A percentile compares a stretch with the other conserved stretches of the same genome.
phyloP scores from a whole-genome alignment of 2,329 filamentous ascomycete species.

The Dothideomycetes sp. region DNA sequence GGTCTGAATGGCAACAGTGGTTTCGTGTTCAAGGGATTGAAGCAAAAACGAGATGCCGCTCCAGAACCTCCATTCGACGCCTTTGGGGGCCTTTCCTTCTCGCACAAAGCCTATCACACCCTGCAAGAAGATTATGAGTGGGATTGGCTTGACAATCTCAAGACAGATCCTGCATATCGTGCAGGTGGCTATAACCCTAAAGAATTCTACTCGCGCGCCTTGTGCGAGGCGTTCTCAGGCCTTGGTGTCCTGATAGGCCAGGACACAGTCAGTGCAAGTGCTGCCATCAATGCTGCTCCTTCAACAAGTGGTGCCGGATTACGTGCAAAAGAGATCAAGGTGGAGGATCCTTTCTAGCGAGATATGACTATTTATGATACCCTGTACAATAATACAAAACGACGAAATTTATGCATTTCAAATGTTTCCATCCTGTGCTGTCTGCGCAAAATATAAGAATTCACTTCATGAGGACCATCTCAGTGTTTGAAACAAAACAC shows the following conservation, averaged over 20 bases:
- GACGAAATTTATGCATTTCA: no score
- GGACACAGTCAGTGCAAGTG: slow-evolving; percentile 38
- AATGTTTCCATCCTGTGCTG: no score
- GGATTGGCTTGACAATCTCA: slow-evolving; percentile 57
- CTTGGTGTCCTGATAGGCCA: slow-evolving; percentile 79
- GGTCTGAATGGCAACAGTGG: slow-evolving; percentile 22
- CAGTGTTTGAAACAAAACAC: no score
- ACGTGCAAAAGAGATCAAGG: slow-evolving; percentile 45
- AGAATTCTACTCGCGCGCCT: slow-evolving; percentile 69
- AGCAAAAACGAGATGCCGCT: slow-evolving; percentile 48
- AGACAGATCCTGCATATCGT: slow-evolving; percentile 52
- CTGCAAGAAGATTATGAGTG: slow-evolving; percentile 63
- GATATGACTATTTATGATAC: slow-evolving; percentile 11
- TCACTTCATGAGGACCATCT: no score
- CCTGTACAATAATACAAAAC: slow-evolving; percentile 3
- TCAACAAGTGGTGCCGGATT: slow-evolving; percentile 31
- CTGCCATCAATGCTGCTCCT: slow-evolving; percentile 18
- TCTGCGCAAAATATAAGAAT: no score
- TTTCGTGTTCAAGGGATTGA: slow-evolving; percentile 67
- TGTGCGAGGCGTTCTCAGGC: slow-evolving; percentile 85
- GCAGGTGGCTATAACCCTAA: slow-evolving; percentile 75
- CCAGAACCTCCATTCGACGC: slow-evolving; percentile 76
- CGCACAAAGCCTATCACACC: slow-evolving; percentile 54
- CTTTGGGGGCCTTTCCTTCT: slow-evolving; percentile 64
- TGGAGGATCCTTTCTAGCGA: slow-evolving; percentile 30